phyloP scores from a whole-genome alignment of 2,329 filamentous ascomycete species.

The Monosporascus sp. region DNA sequence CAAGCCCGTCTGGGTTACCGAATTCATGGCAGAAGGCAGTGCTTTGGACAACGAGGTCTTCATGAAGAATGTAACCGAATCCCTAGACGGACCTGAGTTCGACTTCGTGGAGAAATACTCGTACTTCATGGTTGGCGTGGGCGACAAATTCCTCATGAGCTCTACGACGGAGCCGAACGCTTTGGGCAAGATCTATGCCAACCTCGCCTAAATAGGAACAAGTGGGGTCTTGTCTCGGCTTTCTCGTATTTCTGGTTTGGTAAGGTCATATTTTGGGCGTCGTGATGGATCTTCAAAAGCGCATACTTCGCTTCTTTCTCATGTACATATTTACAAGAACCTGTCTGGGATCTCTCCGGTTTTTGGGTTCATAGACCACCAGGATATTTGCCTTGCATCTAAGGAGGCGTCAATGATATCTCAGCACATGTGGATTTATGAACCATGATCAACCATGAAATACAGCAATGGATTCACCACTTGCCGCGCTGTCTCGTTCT shows the following conservation, averaged over 20 bases:
- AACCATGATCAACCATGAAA: too few species aligned
- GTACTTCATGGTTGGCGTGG: conserved; percentile 48
- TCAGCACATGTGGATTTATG: too few species aligned
- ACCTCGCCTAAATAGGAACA: conserved; percentile 20
- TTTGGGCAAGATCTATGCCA: conserved; percentile 47
- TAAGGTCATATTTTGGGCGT: conserved; percentile 10
- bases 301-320: conserved; percentile 13
- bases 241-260: conserved; percentile 13
- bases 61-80: conserved; percentile 42
- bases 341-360: not conserved
- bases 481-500: too few species aligned
- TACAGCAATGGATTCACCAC: too few species aligned
- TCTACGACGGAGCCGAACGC: conserved; percentile 35
- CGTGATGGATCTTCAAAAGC: conserved; percentile 1
- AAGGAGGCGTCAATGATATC: too few species aligned
- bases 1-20: conserved; percentile 58
- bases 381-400: not conserved
- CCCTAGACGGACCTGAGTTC: conserved; percentile 42
- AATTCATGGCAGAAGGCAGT: conserved; percentile 52
- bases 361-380: not conserved
- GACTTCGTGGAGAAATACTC: conserved; percentile 50
- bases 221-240: not conserved
- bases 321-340: conserved; percentile 11
- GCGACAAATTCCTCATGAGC: conserved; percentile 33
- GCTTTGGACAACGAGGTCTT: conserved; percentile 37